phyloP scores from a whole-genome alignment of 108 stramenopile genomes.

The Stephanodiscus minutulus region DNA sequence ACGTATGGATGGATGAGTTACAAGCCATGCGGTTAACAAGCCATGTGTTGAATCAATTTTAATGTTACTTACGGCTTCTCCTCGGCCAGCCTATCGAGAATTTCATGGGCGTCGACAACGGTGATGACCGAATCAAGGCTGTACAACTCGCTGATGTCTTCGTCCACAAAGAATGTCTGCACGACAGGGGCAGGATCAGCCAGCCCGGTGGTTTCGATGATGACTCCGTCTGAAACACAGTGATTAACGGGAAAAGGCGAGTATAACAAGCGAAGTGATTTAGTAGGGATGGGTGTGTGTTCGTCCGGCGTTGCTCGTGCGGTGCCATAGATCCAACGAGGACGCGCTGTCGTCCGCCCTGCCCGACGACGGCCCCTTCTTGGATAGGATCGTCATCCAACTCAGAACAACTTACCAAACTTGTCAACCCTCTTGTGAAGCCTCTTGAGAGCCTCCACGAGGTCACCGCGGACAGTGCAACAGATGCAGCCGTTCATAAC shows the following conservation, averaged over 20 bases:
- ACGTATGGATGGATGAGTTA: no score
- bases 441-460: constrained; percentile 83
- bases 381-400: no score
- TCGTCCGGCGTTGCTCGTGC: no score
- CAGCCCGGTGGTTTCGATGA: constrained; percentile 98
- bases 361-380: no score
- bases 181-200: constrained; percentile 95
- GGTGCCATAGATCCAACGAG: no score
- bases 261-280: neutral
- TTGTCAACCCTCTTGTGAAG: constrained; percentile 61
- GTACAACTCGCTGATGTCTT: constrained; percentile 71
- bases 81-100: constrained; percentile 76
- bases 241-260: neutral
- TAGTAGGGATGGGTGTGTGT: neutral
- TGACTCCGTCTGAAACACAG: constrained; percentile 80
- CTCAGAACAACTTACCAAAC: constrained; percentile 40
- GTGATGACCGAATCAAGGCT: constrained; percentile 92
- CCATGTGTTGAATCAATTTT: no score
- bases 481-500: constrained; percentile 92
- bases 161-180: constrained; percentile 96
- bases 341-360: no score
- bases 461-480: constrained; percentile 87
- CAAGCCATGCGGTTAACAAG: no score
- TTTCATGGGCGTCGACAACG: constrained; percentile 93
- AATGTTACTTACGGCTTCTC: constrained; percentile 61